Base-by-base conservation (phyloP, 176 grass and related monocot species). In the Aegilops tauschii region DNA sequence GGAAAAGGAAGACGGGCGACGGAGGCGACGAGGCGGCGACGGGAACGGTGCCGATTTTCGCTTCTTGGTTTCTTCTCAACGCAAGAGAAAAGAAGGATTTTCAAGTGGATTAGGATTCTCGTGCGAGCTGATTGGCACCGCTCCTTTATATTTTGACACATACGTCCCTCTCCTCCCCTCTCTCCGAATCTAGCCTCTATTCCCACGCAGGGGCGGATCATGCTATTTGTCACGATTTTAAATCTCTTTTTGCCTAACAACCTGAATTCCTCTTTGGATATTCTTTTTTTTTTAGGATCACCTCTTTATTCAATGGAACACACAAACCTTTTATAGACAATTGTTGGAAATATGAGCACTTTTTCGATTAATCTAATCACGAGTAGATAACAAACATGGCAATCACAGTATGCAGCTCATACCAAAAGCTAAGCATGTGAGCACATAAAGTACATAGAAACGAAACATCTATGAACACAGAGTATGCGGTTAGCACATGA, bases 41-140 rank as follows among this genome's bases (percentile, higher is more conserved):
- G 73, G 73, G 73, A 76, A 76, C 44, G 73, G 73, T 76, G 73
- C 73, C 47, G 73, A 76, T 76, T 76, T 56, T 32, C 47, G 73
- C 28, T 76, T 76, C 73, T 76, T 54, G 73, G 27, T 76, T 76
- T 76, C 73, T 76, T 28, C 73, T 54, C 45, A 23, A 52, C 27
- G 28, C 44, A 63, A 52, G 28, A 32, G 49, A 76, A 52, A 76
- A 11, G 47, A 2, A 6, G 73, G 73, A 76, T 76, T 74, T 76
- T 75, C 67, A 76, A 76, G 73, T 54, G 73, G 73, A 76, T 76
- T 29, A 76, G 73, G 45, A 76, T 76, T 20, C 73, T 54, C 47
- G 73, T 54, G 73, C 14, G 25, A 54, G 45, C 73, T 76, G 27
- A 76, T 54, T 76, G 73, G 73, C 73, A 32, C 45, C 12, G 8